phyloP scores from a whole-genome alignment of 768 basidiomycete species.

The Solioccasus polychromus region DNA sequence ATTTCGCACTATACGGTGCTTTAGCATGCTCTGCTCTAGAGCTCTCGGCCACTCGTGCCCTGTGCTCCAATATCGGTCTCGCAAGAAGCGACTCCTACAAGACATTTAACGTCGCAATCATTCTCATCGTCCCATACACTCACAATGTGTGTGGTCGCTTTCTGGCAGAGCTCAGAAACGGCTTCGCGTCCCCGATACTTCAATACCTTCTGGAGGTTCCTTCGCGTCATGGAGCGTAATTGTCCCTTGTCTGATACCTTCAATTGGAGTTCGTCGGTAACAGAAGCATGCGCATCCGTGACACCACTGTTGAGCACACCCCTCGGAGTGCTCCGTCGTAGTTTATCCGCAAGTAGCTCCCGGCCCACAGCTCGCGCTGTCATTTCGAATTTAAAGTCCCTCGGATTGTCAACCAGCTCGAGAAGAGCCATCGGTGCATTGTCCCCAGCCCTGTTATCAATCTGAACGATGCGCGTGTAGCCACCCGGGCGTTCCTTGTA shows the following conservation, averaged over 20 bases:
- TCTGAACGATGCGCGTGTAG: constrained; percentile 92
- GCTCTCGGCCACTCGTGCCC: constrained; percentile 36
- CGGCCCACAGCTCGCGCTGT: constrained; percentile 85
- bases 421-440: constrained; percentile 91
- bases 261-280: constrained; percentile 48
- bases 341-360: constrained; percentile 64
- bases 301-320: constrained; percentile 52
- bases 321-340: constrained; percentile 43
- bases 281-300: constrained; percentile 40
- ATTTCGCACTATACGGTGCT: constrained; percentile 19
- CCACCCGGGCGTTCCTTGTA: constrained; percentile 85
- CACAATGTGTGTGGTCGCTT: constrained; percentile 66
- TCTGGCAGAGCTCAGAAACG: constrained; percentile 46
- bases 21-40: constrained; percentile 31
- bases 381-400: constrained; percentile 85
- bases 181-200: constrained; percentile 53
- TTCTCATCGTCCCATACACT: constrained; percentile 27
- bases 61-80: constrained; percentile 52
- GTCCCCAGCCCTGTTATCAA: constrained; percentile 87
- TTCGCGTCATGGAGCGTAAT: constrained; percentile 64
- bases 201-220: constrained; percentile 74
- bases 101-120: constrained; percentile 5
- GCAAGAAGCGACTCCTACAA: constrained; percentile 66
- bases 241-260: constrained; percentile 36
- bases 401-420: constrained; percentile 92